These are phyloP conservation scores for Salix exigua DNA, from an alignment of 345 rosid species.

Conservation along the genomic window DNA sequence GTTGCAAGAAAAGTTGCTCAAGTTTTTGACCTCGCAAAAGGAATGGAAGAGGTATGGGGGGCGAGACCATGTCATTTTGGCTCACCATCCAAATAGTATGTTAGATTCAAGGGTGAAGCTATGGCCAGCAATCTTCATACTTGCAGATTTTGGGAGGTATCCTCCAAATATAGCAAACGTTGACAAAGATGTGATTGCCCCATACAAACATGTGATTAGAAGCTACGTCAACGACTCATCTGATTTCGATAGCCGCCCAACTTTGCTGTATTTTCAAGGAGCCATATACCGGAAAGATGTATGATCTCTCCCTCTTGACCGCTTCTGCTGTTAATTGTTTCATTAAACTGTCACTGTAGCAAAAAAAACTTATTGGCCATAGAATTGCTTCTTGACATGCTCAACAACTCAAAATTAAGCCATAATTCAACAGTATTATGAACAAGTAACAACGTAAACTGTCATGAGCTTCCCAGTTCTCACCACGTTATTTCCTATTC, in stretches of 20 bases:
- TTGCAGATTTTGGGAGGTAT: constrained; percentile 91
- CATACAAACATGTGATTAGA: constrained; percentile 76
- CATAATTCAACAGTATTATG: neutral
- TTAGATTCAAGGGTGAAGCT: constrained; percentile 67
- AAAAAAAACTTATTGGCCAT: neutral
- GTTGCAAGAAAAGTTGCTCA: constrained; percentile 68
- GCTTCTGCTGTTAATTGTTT: neutral
- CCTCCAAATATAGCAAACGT: constrained; percentile 75
- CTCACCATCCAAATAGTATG: constrained; percentile 98
- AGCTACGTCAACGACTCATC: constrained; percentile 59
- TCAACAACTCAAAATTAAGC: neutral
- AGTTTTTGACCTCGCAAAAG: constrained; percentile 45
- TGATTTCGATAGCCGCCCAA: constrained; percentile 61
- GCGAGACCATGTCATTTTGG: constrained; percentile 65
- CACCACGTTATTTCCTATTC: neutral
- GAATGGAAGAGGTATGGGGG: constrained; percentile 88
- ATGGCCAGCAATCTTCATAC: constrained; percentile 74
- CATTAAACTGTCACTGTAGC: neutral
- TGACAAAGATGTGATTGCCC: constrained; percentile 84
- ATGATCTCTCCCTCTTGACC: constrained; percentile 29
- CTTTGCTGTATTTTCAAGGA: constrained; percentile 89
- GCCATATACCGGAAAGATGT: constrained; percentile 96
- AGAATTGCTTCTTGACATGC: neutral
- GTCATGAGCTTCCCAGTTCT: neutral
- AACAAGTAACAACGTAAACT: neutral